Evolutionary conservation across 2,329 filamentous ascomycete species (phyloP), one percentile per base, ranked within the genome.

Genomic region (Trichoderma arundinaceum): DNA sequence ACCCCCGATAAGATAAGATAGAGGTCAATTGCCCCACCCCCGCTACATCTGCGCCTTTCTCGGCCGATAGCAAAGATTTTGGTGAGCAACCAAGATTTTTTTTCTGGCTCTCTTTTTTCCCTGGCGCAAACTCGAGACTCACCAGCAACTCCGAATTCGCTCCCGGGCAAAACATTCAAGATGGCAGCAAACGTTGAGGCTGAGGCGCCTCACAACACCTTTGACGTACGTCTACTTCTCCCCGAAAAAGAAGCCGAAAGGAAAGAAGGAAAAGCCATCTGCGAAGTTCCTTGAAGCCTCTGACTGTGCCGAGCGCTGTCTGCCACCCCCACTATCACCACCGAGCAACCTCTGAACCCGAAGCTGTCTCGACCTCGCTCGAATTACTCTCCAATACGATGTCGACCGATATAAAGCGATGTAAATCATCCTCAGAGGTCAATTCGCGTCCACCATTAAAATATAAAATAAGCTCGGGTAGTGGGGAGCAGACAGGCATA

Each of bases 171-270:
- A 32, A 17, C 38, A 58, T 43, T 4, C 54, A 58, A 58, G 54
- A 58, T 58, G 54, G 54, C 54, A 10, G 35, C 58, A 33, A 41
- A 62, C 32, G 33, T 62, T 51, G 60, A 69, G 46, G 65, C 51
- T 64, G 66, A 68, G 46, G 58, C 56, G 64, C 67, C 68, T 67
- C 67, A 69, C 64, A 60, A 67, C 22, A 46, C 58, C 35, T 68
- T 69, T 41, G 67, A 70, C 35, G 54, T 58, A 35, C 13, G 54
- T 58, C 10, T 19, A 58, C 28, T 58, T 58, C 56, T 4, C 8
- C 60, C 62, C 51, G 15, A 15, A 28, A 39, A 22, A 28, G n/a
- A 17, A 17, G n/a, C 7, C 51, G 10, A 13, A 19, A 19, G 22
- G 10, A 19, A 38, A 39, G 51, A 39, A 54, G 22, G 51, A 53